Conservation (phyloP, 495 filamentous ascomycete species). For the Hyaloscypha variabilis region DNA sequence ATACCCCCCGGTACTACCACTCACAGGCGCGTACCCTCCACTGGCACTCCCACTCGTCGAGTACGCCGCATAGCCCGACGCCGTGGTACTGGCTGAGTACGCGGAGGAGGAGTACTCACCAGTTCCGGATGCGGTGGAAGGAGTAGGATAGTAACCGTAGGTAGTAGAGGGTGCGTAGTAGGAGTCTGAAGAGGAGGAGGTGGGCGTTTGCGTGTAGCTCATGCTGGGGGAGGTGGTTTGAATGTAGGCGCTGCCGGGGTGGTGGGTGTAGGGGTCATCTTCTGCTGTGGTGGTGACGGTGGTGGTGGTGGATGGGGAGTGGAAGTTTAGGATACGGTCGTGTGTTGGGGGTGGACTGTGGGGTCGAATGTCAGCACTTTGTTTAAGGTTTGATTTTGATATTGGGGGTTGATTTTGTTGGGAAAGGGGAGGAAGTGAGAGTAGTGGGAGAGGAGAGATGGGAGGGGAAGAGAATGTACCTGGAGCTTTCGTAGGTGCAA, state of each 20-base stretch:
- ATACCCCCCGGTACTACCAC: background rate
- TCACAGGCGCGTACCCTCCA: background rate
- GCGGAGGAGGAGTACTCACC: background rate
- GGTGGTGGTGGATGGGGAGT: no score
- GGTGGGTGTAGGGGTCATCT: no score
- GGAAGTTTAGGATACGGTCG: conserved; percentile 18
- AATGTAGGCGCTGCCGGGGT: no score
- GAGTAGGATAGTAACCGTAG: background rate
- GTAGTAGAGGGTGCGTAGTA: background rate
- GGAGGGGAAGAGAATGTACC: conserved; percentile 13
- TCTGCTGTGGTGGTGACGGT: no score
- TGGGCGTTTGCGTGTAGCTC: background rate
- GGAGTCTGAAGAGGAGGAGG: background rate
- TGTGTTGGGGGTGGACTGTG: conserved; percentile 21
- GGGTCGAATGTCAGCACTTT: no score
- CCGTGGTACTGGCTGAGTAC: background rate
- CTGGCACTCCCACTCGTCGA: background rate
- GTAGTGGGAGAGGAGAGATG: no score
- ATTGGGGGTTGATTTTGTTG: no score
- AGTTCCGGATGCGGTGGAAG: background rate
- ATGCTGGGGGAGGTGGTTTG: background rate
- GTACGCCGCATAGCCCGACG: background rate
- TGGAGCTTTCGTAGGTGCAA: conserved; percentile 29
- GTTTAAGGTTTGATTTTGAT: no score
- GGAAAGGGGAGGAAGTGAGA: no score